Percentiles rank a stretch among this genome's conserved stretches.
Evolutionary conservation across 2,329 filamentous ascomycete genomes (phyloP).

Genomic region (Aspergillus neotritici): DNA sequence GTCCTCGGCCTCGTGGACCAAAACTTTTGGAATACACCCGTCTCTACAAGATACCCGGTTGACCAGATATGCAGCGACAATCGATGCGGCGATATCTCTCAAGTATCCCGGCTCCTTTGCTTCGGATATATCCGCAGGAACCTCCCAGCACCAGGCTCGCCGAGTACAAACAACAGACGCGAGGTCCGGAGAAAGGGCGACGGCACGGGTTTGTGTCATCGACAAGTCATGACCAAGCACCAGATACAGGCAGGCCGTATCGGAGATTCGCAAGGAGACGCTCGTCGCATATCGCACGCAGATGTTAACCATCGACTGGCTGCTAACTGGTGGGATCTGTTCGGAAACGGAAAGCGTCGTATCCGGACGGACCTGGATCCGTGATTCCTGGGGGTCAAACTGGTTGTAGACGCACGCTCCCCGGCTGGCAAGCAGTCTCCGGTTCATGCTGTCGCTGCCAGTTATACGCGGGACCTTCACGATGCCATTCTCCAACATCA

Average conservation of each 20-base stretch:
- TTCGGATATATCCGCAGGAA: background rate
- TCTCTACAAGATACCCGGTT: background rate
- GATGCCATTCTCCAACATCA: background rate
- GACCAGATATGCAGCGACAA: constrained; percentile 2
- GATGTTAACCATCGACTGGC: background rate
- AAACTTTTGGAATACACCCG: background rate
- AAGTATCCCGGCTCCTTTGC: background rate
- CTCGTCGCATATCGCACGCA: constrained; percentile 3
- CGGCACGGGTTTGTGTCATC: background rate
- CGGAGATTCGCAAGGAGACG: background rate
- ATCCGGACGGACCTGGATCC: background rate
- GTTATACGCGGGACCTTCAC: constrained; percentile 2
- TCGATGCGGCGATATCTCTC: background rate
- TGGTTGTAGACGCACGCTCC: background rate
- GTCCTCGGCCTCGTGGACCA: constrained; percentile 2
- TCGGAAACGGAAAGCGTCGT: background rate
- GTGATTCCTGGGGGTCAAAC: background rate
- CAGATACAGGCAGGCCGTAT: constrained; percentile 3
- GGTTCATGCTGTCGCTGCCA: background rate
- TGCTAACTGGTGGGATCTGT: background rate
- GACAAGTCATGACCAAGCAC: constrained; percentile 1
- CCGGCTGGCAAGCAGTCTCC: background rate
- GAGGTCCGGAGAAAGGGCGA: constrained; percentile 1
- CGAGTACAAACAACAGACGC: constrained; percentile 1
- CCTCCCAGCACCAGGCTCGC: background rate